Evolutionary conservation across 495 filamentous ascomycete species (phyloP), one percentile per base, ranked within the genome.

Genomic region (Aspergillus diversus): DNA sequence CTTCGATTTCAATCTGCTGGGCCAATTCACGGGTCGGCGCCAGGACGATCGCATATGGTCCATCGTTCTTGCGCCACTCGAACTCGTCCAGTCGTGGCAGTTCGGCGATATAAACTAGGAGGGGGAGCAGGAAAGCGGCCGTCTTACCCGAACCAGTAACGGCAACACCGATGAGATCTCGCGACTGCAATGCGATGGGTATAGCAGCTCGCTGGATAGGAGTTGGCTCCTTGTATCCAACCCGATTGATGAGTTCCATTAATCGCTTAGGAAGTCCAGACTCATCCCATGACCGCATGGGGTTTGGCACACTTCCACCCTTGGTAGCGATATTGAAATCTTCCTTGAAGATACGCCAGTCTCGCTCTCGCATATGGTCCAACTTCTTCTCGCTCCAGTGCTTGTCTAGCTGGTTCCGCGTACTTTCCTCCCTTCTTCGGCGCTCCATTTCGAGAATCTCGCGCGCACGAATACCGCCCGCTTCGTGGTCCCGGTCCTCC

Each of bases 261-360:
- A 99, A 71, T 2, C 88, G 85, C 68, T 86, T 86, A 13, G 95
- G 93, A 35, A 99, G 80, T 5, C 83, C 81, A 31, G 92, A 95
- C 73, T 99, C 95, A 49, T 85, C 74, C 95, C 95, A 99, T 47
- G 86, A 93, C 21, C 95, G 92, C 95, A 98, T 98, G 2, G 95
- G 95, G 63, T 97, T 93, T 1, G 95, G 95, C 49, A 99, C 93
- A 13, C 85, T 84, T 37, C 95, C 95, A 61, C 89, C 89, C 75
- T 97, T 97, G 16, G 93, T 97, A 42, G 85, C 81, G 75, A 99
- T 99, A 69, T 97, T 96, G 81, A 97, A 98, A 71, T 99, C 95
- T 77, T 98, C 96, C 80, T 98, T 98, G 84, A 99, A 97, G 66
- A 99, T 98, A 71, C 95, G 90, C 96, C 96, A 99, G 73, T 99